Evolutionary conservation across 73 alveolate species (phyloP), one percentile per base, ranked within the genome.

Genomic region (Blepharisma stoltei): DNA sequence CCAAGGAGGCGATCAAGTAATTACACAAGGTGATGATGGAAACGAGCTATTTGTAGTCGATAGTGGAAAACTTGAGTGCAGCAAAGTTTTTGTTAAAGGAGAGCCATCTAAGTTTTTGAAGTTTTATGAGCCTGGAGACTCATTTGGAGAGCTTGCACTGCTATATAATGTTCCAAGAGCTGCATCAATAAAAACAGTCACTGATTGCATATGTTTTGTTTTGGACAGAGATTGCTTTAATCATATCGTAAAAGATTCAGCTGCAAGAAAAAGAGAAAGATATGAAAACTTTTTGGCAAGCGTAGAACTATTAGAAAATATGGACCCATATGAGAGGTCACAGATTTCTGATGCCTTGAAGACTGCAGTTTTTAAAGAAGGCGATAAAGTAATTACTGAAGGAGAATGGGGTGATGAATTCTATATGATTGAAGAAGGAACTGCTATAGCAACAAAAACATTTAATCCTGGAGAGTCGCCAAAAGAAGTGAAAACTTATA

Each of bases 111-210:
- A 77, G 50, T 69, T 45, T 49, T 46, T 89, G 45, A 86, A 88
- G 73, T 55, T 73, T 6, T 92, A 89, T 80, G 78, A 50, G 8
- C 85, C 91, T 6, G 99, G 99, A 44, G 99, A 94, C 54, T 83
- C 96, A 37, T 94, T 94, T 82, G 99, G 99, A 41, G 99, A 94
- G 78, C 76, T 91, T 50, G 97, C 99, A n/a, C 82, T 94, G 49
- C 78, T 94, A 67, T 92, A 88, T 70, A 92, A 94, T 79, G 96
- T 93, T 41, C 97, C 97, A 3, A 90, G 99, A 80, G 97, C 97
- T 11, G 99, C 99, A 47, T 67, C 91, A 37, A 88, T 94, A 47
- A 55, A 78, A 60, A 70, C 93, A 20, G 50, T 78, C 50, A 80
- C 78, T 55, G 83, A 90, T 8, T 67, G 90, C 66, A 54, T 86